Conservation (phyloP, 768 basidiomycete species). For the Pleurotus citrinopileatus region DNA sequence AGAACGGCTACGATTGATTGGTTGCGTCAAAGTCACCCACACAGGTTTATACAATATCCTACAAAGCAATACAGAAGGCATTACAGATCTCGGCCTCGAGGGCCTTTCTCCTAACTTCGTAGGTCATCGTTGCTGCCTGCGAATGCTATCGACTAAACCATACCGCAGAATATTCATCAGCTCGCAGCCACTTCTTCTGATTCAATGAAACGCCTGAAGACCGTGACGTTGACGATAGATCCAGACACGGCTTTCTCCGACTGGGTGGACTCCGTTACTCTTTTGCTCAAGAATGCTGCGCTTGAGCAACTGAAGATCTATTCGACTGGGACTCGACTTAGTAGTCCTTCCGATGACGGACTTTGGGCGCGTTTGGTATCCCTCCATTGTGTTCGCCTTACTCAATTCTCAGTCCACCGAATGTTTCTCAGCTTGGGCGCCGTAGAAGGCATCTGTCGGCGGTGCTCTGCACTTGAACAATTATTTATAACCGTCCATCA, state of each 20-base stretch:
- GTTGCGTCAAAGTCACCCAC: conserved; percentile 70
- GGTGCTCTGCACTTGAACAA: conserved; percentile 54
- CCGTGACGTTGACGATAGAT: conserved; percentile 57
- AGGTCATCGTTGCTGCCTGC: conserved; percentile 11
- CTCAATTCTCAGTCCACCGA: conserved; percentile 60
- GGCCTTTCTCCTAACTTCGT: conserved; percentile 62
- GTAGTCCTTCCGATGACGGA: conserved; percentile 37
- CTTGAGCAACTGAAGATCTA: conserved; percentile 65
- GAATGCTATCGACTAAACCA: neutral
- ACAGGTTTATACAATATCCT: conserved; percentile 52
- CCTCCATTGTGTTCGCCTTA: conserved; percentile 49
- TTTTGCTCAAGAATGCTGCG: conserved; percentile 45
- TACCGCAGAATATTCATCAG: conserved; percentile 30
- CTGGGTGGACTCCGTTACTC: conserved; percentile 44
- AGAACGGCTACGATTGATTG: conserved; percentile 57
- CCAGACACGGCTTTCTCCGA: conserved; percentile 28
- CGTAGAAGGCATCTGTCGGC: conserved; percentile 51
- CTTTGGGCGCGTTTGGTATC: conserved; percentile 52
- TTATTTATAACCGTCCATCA: conserved; percentile 60
- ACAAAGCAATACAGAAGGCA: conserved; percentile 38
- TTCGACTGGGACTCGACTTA: conserved; percentile 37
- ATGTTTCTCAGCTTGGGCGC: conserved; percentile 51
- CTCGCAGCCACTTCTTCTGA: conserved; percentile 25
- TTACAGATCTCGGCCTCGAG: conserved; percentile 59
- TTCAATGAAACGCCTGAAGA: conserved; percentile 41